These are phyloP conservation scores for Rhodotorula sp. DNA, from an alignment of 1,284 basidiomycete species.

Conservation along the genomic window DNA sequence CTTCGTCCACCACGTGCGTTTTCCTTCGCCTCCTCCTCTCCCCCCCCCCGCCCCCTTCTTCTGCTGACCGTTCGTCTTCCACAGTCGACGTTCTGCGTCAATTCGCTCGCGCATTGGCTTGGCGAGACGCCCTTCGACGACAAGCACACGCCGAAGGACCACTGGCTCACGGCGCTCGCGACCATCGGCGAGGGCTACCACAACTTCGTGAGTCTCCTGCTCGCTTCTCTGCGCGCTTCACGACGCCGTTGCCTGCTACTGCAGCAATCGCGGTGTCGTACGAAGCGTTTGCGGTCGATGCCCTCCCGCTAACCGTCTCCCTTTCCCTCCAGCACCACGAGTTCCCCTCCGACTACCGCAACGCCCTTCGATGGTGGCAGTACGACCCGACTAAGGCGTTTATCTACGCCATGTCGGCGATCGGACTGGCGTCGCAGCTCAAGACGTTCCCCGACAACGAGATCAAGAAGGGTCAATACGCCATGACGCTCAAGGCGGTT, in stretches of 20 bases:
- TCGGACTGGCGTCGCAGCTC: constrained; percentile 80
- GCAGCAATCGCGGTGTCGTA: no score
- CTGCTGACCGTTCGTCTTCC: not conserved
- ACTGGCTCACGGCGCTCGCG: constrained; percentile 74
- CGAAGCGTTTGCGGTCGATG: constrained; percentile 59
- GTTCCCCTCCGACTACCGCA: constrained; percentile 69
- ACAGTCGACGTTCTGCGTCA: constrained; percentile 90
- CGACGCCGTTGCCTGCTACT: no score
- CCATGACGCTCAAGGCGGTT: constrained; percentile 85
- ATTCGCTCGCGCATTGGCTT: constrained; percentile 91
- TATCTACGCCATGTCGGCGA: constrained; percentile 63
- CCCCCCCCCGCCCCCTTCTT: not conserved
- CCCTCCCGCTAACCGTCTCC: constrained; percentile 44
- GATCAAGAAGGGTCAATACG: constrained; percentile 83
- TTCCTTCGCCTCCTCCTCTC: constrained; percentile 9
- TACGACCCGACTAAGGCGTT: constrained; percentile 73
- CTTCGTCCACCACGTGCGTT: constrained; percentile 83
- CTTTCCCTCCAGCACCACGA: constrained; percentile 42
- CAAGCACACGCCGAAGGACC: constrained; percentile 67
- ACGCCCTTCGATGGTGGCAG: constrained; percentile 67
- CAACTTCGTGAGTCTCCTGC: constrained; percentile 63
- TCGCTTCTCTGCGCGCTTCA: not conserved
- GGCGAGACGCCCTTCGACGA: constrained; percentile 89
- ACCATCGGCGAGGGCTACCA: constrained; percentile 94
- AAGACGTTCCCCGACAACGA: constrained; percentile 94